Percentiles rank a stretch among this genome's conserved stretches.
Evolutionary conservation across 768 basidiomycete genomes (phyloP).

Genomic region (Chalciporus chontae): DNA sequence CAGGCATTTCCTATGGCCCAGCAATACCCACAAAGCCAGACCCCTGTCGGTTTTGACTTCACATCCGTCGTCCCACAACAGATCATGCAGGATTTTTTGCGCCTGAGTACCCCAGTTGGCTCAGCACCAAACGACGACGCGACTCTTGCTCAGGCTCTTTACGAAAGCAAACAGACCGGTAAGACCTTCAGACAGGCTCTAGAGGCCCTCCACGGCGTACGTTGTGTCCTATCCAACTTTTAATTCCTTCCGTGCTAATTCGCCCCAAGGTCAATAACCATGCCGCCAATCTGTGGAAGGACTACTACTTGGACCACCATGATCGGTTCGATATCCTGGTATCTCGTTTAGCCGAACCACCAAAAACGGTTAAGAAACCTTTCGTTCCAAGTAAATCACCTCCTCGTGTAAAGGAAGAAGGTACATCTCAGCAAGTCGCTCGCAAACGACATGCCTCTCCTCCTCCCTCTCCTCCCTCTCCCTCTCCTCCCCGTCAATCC

Average conservation of each 20-base stretch:
- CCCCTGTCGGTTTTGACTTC: constrained; percentile 26
- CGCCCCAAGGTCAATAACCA: constrained; percentile 40
- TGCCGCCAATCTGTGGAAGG: constrained; percentile 68
- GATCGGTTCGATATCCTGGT: constrained; percentile 49
- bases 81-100: constrained; percentile 53
- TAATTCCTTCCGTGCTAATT: constrained; percentile 3
- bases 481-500: constrained; percentile 24
- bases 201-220: constrained; percentile 64
- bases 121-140: constrained; percentile 51
- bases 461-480: not conserved
- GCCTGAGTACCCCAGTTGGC: constrained; percentile 53
- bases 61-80: constrained; percentile 45
- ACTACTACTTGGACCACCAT: constrained; percentile 73
- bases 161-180: constrained; percentile 35
- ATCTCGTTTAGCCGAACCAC: constrained; percentile 21
- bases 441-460: constrained; percentile 36
- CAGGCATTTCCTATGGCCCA: constrained; percentile 16
- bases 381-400: constrained; percentile 11
- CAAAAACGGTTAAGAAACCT: constrained; percentile 32
- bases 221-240: constrained; percentile 19
- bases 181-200: constrained; percentile 61
- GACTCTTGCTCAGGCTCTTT: constrained; percentile 48
- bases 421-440: constrained; percentile 24
- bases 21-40: constrained; percentile 22
- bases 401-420: constrained; percentile 8